phyloP scores from a whole-genome alignment of 371 early-diverging fungal species.

The Catenaria anguillulae region DNA sequence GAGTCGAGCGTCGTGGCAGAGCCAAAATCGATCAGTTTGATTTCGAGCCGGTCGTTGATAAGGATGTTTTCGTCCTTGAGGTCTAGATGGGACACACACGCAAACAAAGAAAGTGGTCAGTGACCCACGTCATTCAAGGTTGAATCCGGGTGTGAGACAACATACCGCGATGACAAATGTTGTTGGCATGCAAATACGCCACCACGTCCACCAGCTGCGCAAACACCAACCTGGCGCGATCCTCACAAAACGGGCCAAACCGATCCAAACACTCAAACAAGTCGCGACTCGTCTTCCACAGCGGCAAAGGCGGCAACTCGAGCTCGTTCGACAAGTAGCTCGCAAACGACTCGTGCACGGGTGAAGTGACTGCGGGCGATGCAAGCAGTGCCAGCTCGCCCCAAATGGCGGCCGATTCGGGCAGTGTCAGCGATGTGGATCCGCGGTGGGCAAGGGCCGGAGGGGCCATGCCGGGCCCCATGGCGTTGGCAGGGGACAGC shows the following conservation, averaged over 20 bases:
- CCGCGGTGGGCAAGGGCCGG: neutral
- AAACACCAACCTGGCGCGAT: constrained; percentile 8
- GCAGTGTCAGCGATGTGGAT: neutral
- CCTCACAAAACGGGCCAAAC: neutral
- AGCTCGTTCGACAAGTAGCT: neutral
- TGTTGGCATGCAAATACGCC: constrained; percentile 9
- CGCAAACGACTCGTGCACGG: neutral
- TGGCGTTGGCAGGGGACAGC: too few species aligned
- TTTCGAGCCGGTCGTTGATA: constrained; percentile 7
- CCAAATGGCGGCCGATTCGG: neutral
- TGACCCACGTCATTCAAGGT: too few species aligned
- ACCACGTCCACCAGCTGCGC: constrained; percentile 11
- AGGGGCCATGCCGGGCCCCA: too few species aligned
- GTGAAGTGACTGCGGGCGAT: neutral
- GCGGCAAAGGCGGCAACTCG: neutral
- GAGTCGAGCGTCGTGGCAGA: constrained; percentile 4
- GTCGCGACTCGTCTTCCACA: constrained; percentile 9
- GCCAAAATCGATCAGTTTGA: constrained; percentile 17
- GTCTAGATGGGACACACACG: constrained; percentile 11
- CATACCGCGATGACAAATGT: constrained; percentile 19
- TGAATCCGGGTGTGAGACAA: neutral
- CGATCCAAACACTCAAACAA: constrained; percentile 13
- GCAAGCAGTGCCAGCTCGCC: neutral
- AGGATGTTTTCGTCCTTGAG: constrained; percentile 15
- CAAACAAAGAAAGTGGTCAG: constrained; percentile 8